Base-by-base conservation (phyloP, 2,329 filamentous ascomycete species). In the Penicillium psychrosexuale region DNA sequence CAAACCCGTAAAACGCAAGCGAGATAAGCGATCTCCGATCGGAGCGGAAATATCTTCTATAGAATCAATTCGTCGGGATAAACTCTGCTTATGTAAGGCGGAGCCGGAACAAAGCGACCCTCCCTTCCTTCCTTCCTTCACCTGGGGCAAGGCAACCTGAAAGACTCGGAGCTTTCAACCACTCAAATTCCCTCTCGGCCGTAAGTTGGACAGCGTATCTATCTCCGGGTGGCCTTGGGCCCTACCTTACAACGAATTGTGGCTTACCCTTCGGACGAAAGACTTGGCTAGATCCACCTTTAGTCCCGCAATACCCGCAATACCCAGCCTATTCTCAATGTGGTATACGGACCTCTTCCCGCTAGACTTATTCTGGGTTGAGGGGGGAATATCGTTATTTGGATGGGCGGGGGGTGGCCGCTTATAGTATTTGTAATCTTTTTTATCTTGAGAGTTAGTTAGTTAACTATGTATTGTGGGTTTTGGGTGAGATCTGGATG, bases 11-110 rank as follows among this genome's bases (percentile, higher is more conserved):
- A 8, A 11, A 2, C 22, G 22, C 8, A 40, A 40, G 27, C 36
- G 47, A 49, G 47, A 49, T 49, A 49, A 49, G 47, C 47, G 47
- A 50, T 43, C 15, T 43, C 38, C 19, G 36, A 40, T n/a, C 27
- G 7, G 31, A 27, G 28, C 37, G 47, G 47, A 50, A 42, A 33
- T 34, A 2, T 6, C 17, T 31, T 49, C 47, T 36, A 31, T n/a
- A 22, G 36, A 13, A 22, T 22, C 19, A n/a, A 8, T 7, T 5
- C 27, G 27, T 27, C 27, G 27, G 27, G 27, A 24, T 8, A 22
- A 28, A 28, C 15, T 47, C 24, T 1, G 34, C 34, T 31, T 49
- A 49, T 30, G 37, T 40, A 49, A 42, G 13, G 19, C 19, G 19
- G 19, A 22, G 3, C 19, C 27, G 47, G 27, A 31, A 40, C 34